Percentiles rank a stretch among this genome's conserved stretches.
These are phyloP conservation scores for Trametopsis cervina DNA, from an alignment of 768 basidiomycete genomes.

Conservation along the genomic window DNA sequence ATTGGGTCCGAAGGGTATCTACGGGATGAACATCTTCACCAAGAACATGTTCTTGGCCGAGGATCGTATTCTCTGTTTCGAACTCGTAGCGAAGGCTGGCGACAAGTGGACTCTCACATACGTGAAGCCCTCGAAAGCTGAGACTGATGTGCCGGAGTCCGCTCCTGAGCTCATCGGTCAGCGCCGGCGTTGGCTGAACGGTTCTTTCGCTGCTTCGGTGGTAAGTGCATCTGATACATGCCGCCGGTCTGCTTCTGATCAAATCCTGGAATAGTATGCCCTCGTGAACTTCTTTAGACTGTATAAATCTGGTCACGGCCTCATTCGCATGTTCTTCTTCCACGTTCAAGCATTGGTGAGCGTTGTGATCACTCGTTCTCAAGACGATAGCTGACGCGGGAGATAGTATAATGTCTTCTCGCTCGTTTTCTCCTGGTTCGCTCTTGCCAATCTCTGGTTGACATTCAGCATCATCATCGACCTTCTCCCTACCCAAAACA, in stretches of 20 bases:
- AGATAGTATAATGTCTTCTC: constrained; percentile 76
- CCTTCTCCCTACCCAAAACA: constrained; percentile 50
- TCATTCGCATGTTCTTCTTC: constrained; percentile 94
- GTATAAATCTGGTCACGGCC: constrained; percentile 80
- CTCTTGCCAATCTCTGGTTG: constrained; percentile 86
- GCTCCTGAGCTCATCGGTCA: constrained; percentile 92
- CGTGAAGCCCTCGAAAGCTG: constrained; percentile 93
- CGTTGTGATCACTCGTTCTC: constrained; percentile 8
- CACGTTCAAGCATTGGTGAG: constrained; percentile 86
- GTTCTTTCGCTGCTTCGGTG: constrained; percentile 89
- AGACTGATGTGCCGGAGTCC: constrained; percentile 94
- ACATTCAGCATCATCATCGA: constrained; percentile 96
- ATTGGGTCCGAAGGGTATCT: constrained; percentile 87
- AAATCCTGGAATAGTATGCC: constrained; percentile 51
- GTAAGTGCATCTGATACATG: constrained; percentile 35
- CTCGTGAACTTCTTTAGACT: constrained; percentile 90
- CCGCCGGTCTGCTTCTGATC: neutral
- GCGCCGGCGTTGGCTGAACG: constrained; percentile 94
- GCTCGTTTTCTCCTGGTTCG: constrained; percentile 89
- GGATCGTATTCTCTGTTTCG: constrained; percentile 97
- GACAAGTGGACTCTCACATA: constrained; percentile 87
- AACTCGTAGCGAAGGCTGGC: constrained; percentile 85
- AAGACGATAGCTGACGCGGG: neutral
- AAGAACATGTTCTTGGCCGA: constrained; percentile 91
- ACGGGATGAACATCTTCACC: constrained; percentile 96